These are phyloP conservation scores for Primulina tabacum DNA, from an alignment of 257 asterid genomes.

Conservation along the genomic window DNA sequence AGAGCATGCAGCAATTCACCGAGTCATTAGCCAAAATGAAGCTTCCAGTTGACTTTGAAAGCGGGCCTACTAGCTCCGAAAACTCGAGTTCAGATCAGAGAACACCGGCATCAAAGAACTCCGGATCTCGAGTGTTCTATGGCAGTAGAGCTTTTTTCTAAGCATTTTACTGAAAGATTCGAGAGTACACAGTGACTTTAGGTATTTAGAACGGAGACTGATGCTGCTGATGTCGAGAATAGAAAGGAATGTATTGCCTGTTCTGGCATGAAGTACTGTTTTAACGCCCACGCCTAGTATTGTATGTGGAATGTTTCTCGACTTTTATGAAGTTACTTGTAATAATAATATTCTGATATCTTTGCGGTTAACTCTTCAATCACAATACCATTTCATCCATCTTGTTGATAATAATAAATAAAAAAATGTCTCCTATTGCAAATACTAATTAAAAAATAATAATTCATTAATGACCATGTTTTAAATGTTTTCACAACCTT, in stretches of 20 bases:
- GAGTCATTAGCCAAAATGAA: conserved; percentile 94
- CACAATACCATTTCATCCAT: too few relatives aligned
- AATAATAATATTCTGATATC: conserved; percentile 27
- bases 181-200: conserved; percentile 44
- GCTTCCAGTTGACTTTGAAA: conserved; percentile 82
- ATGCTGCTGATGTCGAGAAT: conserved; percentile 21
- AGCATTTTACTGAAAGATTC: conserved; percentile 32
- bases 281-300: conserved; percentile 2
- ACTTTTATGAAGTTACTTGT: conserved; percentile 31
- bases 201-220: conserved; percentile 46
- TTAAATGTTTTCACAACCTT: too few relatives aligned
- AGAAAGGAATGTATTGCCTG: too few relatives aligned
- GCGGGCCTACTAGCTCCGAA: conserved; percentile 69
- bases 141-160: conserved; percentile 98
- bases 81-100: conserved; percentile 76
- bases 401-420: too few relatives aligned
- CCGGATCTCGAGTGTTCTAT: conserved; percentile 84
- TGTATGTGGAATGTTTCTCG: conserved; percentile 34
- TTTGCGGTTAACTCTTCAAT: too few relatives aligned
- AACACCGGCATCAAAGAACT: conserved; percentile 59
- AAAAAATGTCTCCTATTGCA: too few relatives aligned
- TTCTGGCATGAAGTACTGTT: too few relatives aligned
- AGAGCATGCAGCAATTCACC: conserved; percentile 96
- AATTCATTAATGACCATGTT: too few relatives aligned
- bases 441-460: too few relatives aligned